Conservation (phyloP, 2,329 filamentous ascomycete genomes). For the Cladorrhinum sp. region DNA sequence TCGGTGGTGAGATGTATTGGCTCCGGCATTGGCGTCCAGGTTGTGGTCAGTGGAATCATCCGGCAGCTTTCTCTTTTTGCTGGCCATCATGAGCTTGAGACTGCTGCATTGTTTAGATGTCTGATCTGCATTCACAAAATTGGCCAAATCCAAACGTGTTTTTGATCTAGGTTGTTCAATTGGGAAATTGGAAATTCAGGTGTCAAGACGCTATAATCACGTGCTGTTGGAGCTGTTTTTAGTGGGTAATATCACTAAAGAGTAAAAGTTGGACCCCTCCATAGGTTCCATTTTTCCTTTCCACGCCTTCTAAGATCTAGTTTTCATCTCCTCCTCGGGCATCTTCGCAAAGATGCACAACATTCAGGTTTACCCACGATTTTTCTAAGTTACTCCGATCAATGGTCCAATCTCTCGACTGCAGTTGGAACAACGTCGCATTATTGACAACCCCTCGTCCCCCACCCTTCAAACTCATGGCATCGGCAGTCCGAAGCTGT, state of each 20-base stretch:
- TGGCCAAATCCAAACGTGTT: no score
- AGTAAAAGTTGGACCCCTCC: background rate
- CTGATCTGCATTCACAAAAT: background rate
- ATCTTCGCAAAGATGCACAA: no score
- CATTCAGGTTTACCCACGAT: no score
- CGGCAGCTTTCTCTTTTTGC: conserved; percentile 24
- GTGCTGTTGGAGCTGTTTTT: background rate
- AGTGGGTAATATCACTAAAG: background rate
- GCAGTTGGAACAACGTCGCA: background rate
- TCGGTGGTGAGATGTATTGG: conserved; percentile 11
- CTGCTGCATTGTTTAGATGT: background rate
- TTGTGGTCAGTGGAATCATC: conserved; percentile 8
- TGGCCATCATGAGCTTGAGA: conserved; percentile 12
- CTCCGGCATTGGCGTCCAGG: background rate
- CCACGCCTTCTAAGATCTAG: no score
- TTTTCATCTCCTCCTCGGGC: no score
- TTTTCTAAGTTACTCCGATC: no score
- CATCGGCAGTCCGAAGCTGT: no score
- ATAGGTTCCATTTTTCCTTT: no score
- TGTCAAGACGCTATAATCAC: background rate
- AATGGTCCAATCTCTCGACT: no score
- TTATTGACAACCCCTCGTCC: background rate
- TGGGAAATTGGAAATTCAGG: background rate
- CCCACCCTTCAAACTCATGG: no score
- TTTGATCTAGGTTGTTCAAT: background rate